Evolutionary conservation across 164 flowering plant genomes (phyloP), one percentile per base, ranked within the genome.

Genomic region (Stephania cephalantha): DNA sequence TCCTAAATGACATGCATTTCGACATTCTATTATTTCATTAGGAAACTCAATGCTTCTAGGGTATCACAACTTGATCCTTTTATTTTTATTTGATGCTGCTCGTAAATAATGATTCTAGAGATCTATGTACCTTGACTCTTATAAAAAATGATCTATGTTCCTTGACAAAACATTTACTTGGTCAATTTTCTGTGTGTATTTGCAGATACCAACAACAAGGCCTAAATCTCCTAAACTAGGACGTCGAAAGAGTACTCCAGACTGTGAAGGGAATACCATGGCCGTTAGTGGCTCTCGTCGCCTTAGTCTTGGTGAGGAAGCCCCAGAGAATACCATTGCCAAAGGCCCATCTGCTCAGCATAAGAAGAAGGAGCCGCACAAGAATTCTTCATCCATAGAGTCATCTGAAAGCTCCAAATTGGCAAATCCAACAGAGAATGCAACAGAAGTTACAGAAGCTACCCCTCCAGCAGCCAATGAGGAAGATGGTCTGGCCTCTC

Each of bases 211-310:
- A 30, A 77, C 95, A 53, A 95, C 99, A 12, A 90, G 98, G 80
- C 85, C 99, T 15, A 93, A 87, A 81, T 95, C 99, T 73, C 98
- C 98, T 64, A 95, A 93, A 77, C 87, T 95, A 64, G 97, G 97
- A 17, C 86, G 97, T 35, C 89, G 69, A 73, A 95, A 92, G 88
- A 79, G 76, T 68, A 77, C 87, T 46, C 46, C 87, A 29, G 87
- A 84, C 9, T 68, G 83, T 30, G 89, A 82, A 80, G 93, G 77
- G 78, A 86, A 79, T 58, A 76, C 78, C 72, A 71, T 69, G 44
- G 73, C 20, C 50, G 81, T 69, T 68, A 13, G n/a, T 71, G 84
- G 75, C 42, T 7, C 84, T 8, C 82, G 74, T 20, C 83, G 99
- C 61, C 64, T 86, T 70, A 95, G 98, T 80, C 82, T 95, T 73